Base-by-base conservation (phyloP, 2,329 filamentous ascomycete species). In the Sphaerostilbella broomeana region DNA sequence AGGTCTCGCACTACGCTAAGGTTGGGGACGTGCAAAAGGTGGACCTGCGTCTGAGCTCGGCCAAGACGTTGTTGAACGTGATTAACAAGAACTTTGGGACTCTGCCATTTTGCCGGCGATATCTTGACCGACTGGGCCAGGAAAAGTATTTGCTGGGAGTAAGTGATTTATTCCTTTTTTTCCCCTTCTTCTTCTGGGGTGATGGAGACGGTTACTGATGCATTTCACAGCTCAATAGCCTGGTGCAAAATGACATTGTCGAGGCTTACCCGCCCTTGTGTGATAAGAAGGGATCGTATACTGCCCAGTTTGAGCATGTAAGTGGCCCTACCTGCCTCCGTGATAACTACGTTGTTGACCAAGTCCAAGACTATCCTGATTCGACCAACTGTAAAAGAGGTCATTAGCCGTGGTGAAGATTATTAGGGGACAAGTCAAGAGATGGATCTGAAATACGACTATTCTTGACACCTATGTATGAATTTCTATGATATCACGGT, bases 21-120 rank as follows among this genome's bases (percentile, higher is more conserved):
- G 71, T 75, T 46, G 63, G 69, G 22, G 83, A 94, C 59, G 81
- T 81, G 4, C 77, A 81, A 35, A 86, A 87, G 56, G 80, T 86
- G 6, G 77, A 85, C 43, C 68, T 95, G 44, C 77, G 85, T 35
- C 68, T 94, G 35, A 78, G 81, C 29, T 94, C 86, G 31, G 89
- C 89, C 43, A 92, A 89, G 69, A 83, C 80, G 41, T 70, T 97
- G 41, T 71, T 95, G 51, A 92, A 76, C 54, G 82, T 87, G 21
- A 95, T 97, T 62, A 92, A 86, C 67, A 94, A 94, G 73, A 95
- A 95, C 65, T 97, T 95, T 61, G 86, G 87, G 49, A 95, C 88
- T 2, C 65, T 97, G 51, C 88, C 88, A 2, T 97, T 88, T 64
- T 95, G 87, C 63, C 75, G 89, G 47, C 79, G 89, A 51, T 95